Conservation (phyloP, 768 basidiomycete species). For the Suillus plorans region DNA sequence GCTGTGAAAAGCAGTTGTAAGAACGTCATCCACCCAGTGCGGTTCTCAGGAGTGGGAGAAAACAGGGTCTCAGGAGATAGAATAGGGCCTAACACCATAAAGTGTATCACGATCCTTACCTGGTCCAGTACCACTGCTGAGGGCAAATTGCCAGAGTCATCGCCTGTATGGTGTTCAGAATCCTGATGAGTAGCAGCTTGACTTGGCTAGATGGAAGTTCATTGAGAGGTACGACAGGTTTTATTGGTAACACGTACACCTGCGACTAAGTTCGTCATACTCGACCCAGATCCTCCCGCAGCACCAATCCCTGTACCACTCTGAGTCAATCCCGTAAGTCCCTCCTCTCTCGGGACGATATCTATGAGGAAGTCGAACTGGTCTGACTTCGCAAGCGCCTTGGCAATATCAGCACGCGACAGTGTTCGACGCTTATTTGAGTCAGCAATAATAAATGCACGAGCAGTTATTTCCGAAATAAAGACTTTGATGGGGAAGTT, state of each 20-base stretch:
- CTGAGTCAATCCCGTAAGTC: constrained; percentile 23
- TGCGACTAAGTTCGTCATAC: constrained; percentile 19
- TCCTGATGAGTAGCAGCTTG: constrained; percentile 25
- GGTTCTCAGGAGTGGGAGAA: constrained; percentile 20
- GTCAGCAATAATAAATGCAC: constrained; percentile 94
- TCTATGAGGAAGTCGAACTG: constrained; percentile 98
- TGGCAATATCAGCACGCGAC: constrained; percentile 90
- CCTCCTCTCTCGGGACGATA: constrained; percentile 87
- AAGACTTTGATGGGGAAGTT: constrained; percentile 61
- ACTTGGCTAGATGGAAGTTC: constrained; percentile 20
- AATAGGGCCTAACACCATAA: background rate
- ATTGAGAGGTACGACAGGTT: constrained; percentile 2
- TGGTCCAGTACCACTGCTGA: constrained; percentile 27
- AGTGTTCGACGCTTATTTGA: constrained; percentile 95
- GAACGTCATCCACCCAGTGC: background rate
- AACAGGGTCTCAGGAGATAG: background rate
- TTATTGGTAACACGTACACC: constrained; percentile 20
- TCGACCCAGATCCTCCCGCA: constrained; percentile 3
- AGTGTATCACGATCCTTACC: constrained; percentile 6
- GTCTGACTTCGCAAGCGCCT: constrained; percentile 88
- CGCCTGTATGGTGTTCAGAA: constrained; percentile 19
- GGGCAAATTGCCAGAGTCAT: constrained; percentile 17
- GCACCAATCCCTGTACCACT: background rate
- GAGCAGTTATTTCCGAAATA: constrained; percentile 93
- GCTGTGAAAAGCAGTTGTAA: constrained; percentile 12